phyloP scores from a whole-genome alignment of 352 stramenopile species.

The Albugo laibachii region DNA sequence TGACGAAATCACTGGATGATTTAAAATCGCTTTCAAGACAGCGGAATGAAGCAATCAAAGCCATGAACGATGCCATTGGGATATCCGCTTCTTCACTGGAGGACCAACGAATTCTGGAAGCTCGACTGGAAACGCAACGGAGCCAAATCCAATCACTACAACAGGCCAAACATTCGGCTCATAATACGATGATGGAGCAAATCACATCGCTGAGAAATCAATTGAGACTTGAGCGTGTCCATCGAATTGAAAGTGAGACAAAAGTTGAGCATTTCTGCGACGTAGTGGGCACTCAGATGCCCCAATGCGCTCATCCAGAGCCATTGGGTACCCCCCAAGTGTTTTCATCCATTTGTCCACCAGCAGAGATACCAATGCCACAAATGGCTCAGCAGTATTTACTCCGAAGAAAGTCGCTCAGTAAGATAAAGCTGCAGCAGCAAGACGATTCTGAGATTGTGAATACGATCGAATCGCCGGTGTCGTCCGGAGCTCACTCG shows the following conservation, averaged over 20 bases:
- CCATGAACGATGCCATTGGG: slow-evolving; percentile 70
- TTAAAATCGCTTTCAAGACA: slow-evolving; percentile 38
- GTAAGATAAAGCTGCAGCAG: too few relatives aligned
- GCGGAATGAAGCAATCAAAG: slow-evolving; percentile 52
- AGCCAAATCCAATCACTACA: slow-evolving; percentile 61
- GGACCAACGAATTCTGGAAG: slow-evolving; percentile 46
- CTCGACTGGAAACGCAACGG: slow-evolving; percentile 33
- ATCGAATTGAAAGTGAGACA: slow-evolving; percentile 41
- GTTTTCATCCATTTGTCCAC: too few relatives aligned
- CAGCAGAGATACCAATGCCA: too few relatives aligned
- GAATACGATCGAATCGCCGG: too few relatives aligned
- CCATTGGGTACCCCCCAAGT: too few relatives aligned
- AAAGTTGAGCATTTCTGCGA: slow-evolving; percentile 33
- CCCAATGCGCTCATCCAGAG: too few relatives aligned
- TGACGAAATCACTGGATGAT: slow-evolving; percentile 47
- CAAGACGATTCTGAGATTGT: too few relatives aligned
- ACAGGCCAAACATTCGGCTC: slow-evolving; percentile 44
- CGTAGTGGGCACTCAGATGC: background rate
- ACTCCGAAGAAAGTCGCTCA: too few relatives aligned
- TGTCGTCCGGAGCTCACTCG: too few relatives aligned
- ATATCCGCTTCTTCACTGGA: slow-evolving; percentile 64
- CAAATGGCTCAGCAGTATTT: too few relatives aligned
- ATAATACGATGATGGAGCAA: slow-evolving; percentile 73
- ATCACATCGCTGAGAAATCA: slow-evolving; percentile 56
- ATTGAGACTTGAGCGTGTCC: slow-evolving; percentile 39